These are phyloP conservation scores for Fusarium sp. DNA, from an alignment of 2,329 filamentous ascomycete species.

Conservation along the genomic window DNA sequence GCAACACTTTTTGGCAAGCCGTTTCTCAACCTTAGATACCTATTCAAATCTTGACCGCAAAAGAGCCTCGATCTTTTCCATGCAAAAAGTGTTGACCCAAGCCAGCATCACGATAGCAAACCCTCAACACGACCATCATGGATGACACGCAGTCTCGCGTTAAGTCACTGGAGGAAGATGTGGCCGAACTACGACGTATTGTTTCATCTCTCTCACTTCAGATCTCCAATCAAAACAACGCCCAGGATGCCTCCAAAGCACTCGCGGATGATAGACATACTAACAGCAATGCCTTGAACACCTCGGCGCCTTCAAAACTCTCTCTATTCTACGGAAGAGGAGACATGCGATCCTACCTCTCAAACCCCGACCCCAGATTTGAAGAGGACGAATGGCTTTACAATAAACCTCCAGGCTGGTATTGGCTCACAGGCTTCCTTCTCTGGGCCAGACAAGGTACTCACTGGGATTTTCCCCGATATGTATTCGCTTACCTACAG, in stretches of 20 bases:
- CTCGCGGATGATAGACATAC: no score
- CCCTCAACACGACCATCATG: not conserved
- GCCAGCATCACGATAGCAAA: not conserved
- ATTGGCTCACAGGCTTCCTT: not conserved
- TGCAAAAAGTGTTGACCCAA: fast-evolving
- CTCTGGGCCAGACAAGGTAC: not conserved
- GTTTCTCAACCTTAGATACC: no score
- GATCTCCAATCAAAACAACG: not conserved
- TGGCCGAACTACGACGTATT: not conserved
- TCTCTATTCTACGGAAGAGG: not conserved
- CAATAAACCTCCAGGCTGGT: not conserved
- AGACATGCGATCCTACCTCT: not conserved
- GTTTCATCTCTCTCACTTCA: not conserved
- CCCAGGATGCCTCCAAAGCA: no score
- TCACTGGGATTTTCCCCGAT: not conserved
- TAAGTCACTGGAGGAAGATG: not conserved
- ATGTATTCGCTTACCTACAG: not conserved
- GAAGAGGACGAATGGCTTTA: not conserved
- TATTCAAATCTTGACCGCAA: not conserved
- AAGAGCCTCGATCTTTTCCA: not conserved
- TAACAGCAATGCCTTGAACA: not conserved
- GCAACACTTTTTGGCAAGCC: no score
- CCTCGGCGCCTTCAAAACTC: not conserved
- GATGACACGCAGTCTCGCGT: not conserved
- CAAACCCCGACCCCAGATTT: not conserved